Evolutionary conservation across 768 basidiomycete genomes (phyloP), one percentile per base, ranked within the genome.

Genomic region (Cyathus striatus): DNA sequence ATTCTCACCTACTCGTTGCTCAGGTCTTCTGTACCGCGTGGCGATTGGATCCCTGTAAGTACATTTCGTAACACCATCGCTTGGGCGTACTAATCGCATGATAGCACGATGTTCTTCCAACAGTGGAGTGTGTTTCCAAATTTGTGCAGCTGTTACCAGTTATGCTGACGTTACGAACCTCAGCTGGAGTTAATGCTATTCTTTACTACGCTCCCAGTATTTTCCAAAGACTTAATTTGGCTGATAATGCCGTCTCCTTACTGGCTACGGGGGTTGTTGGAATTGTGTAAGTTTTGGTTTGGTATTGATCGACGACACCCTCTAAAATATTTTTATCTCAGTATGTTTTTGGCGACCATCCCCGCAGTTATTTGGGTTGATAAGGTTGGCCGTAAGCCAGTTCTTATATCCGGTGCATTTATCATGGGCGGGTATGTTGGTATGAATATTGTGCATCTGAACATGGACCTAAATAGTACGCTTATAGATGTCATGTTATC

Each of bases 351-450:
- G 44, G 80, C 86, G 2, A 88, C 86, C 0, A 83, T 90, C 46
- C 87, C 87, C 3, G 85, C 87, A 2, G 86, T 89, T 16, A 68
- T 90, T n/a, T 89, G 80, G 69, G 75, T 90, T 23, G 87, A 90
- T 61, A 76, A 84, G 48, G 54, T 81, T 20, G 88, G 86, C 17
- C 78, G 87, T 25, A 85, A 81, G 60, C 86, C 86, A 5, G 79
- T 86, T 33, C 57, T 86, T 44, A 62, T 85, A 18, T 83, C 80
- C n/a, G 84, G 84, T 6, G 84, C 83, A 3, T 79, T 87, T 61
- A 51, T 82, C 32, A 87, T 86, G 84, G 84, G 77, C 32, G 65
- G 57, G 72, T 83, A 54, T 49, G 66, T 60, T 9, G 6, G n/a
- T n/a, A n/a, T n/a, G n/a, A n/a, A n/a, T n/a, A n/a, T n/a, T n/a